These are phyloP conservation scores for Yamadazyma epiphylla DNA, from an alignment of 1,139 yeast genomes.

Conservation along the genomic window DNA sequence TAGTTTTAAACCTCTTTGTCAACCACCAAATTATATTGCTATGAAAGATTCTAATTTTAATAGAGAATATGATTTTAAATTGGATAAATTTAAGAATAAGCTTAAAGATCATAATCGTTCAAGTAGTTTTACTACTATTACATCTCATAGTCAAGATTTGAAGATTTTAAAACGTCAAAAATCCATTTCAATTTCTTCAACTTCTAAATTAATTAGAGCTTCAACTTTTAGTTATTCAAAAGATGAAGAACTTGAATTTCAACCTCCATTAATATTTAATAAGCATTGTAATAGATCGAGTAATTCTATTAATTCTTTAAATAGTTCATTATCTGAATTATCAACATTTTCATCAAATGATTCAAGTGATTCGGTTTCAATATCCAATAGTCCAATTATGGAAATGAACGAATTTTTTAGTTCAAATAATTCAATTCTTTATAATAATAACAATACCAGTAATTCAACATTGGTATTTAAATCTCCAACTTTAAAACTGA, in stretches of 20 bases:
- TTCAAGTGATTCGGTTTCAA: slow-evolving; percentile 13
- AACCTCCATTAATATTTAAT: slow-evolving; percentile 29
- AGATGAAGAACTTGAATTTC: slow-evolving; percentile 16
- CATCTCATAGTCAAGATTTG: slow-evolving; percentile 25
- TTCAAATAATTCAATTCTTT: not conserved
- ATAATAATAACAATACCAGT: slow-evolving; percentile 3
- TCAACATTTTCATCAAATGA: slow-evolving; percentile 16
- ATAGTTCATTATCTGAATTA: slow-evolving; percentile 13
- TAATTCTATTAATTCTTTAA: slow-evolving; percentile 17
- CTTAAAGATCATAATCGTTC: slow-evolving; percentile 29
- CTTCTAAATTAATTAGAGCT: slow-evolving; percentile 12
- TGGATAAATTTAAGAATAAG: slow-evolving; percentile 64
- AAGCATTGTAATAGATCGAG: slow-evolving; percentile 22
- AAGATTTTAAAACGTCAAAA: slow-evolving; percentile 37
- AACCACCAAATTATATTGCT: slow-evolving; percentile 76
- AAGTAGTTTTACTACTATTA: slow-evolving; percentile 29
- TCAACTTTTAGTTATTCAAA: slow-evolving; percentile 19
- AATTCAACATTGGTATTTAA: slow-evolving; percentile 8
- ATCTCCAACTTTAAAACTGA: slow-evolving; percentile 2
- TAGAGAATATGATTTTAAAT: slow-evolving; percentile 64
- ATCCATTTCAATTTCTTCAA: slow-evolving; percentile 13
- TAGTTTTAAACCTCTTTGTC: slow-evolving; percentile 50
- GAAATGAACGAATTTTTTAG: slow-evolving; percentile 14
- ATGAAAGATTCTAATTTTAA: slow-evolving; percentile 78
- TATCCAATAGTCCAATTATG: slow-evolving; percentile 14